These are phyloP conservation scores for Zymoseptoria ardabiliae DNA, from an alignment of 2,329 filamentous ascomycete genomes.

Conservation along the genomic window DNA sequence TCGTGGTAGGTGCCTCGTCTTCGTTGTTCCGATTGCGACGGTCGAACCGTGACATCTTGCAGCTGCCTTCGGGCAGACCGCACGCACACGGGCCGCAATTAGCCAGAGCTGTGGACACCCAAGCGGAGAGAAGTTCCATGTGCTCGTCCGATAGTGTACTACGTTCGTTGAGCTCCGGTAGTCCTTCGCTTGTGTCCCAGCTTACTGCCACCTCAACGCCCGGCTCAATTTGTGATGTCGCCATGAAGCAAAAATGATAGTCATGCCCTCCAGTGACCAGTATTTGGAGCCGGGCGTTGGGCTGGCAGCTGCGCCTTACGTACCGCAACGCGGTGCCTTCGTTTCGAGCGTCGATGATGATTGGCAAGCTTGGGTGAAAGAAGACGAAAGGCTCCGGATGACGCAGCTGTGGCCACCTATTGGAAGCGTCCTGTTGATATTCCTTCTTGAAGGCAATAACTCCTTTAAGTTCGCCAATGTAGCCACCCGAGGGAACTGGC, in stretches of 20 bases:
- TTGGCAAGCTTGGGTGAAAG: conserved; percentile 75
- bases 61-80: conserved; percentile 37
- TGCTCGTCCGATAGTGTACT: conserved; percentile 18
- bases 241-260: conserved; percentile 90
- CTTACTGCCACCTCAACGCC: conserved; percentile 61
- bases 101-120: conserved; percentile 63
- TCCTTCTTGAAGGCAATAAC: conserved; percentile 42
- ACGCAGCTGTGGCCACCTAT: conserved; percentile 41
- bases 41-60: conserved; percentile 30
- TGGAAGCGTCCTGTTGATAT: conserved; percentile 39
- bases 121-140: conserved; percentile 44
- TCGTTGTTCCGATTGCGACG: conserved; percentile 18
- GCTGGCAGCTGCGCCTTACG: conserved; percentile 82
- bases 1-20: conserved; percentile 22
- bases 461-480: conserved; percentile 65
- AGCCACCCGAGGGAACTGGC: conserved; percentile 44
- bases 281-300: conserved; percentile 83
- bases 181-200: conserved; percentile 44
- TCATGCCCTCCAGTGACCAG: conserved; percentile 70
- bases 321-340: conserved; percentile 84
- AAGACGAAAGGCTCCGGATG: conserved; percentile 49
- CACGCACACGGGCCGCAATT: conserved; percentile 78
- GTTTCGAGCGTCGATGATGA: conserved; percentile 85
- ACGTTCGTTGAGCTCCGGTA: conserved; percentile 16
- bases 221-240: conserved; percentile 68